Percentiles rank a stretch among this genome's conserved stretches.
phyloP scores from a whole-genome alignment of 2,329 filamentous ascomycete species.

The Claviceps paspali region DNA sequence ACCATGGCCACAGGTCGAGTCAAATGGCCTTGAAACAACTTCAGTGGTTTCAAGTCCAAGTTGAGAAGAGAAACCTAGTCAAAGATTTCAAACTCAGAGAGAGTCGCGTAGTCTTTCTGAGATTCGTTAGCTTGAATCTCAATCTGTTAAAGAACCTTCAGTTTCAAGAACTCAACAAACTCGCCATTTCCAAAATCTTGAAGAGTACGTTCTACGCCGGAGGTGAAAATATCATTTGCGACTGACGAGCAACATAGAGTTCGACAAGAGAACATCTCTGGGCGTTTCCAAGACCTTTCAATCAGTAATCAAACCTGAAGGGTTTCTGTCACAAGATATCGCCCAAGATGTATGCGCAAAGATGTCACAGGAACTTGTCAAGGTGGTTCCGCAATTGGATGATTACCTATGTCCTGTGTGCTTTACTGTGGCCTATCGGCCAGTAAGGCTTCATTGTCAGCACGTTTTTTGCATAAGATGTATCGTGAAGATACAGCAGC shows the following conservation, averaged over 20 bases:
- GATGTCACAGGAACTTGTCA: constrained; percentile 56
- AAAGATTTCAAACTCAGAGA: constrained; percentile 49
- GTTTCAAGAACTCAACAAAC: constrained; percentile 72
- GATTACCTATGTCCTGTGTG: constrained; percentile 77
- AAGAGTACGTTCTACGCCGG: constrained; percentile 46
- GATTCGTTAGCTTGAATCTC: constrained; percentile 59
- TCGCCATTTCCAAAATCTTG: constrained; percentile 66
- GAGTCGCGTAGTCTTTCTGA: constrained; percentile 47
- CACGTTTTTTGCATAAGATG: constrained; percentile 78
- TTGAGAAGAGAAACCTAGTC: constrained; percentile 43
- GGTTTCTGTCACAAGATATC: constrained; percentile 49
- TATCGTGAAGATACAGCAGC: constrained; percentile 63
- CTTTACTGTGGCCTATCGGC: constrained; percentile 64
- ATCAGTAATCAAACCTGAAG: constrained; percentile 39
- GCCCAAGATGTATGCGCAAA: constrained; percentile 63
- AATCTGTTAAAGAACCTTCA: constrained; percentile 64
- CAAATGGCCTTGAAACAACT: constrained; percentile 51
- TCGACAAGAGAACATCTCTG: constrained; percentile 71
- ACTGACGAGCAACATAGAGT: constrained; percentile 36
- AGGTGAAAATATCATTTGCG: not conserved
- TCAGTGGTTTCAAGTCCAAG: constrained; percentile 55
- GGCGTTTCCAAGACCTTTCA: constrained; percentile 51
- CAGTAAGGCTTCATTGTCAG: constrained; percentile 58
- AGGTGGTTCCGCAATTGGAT: constrained; percentile 64
- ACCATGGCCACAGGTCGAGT: constrained; percentile 53